Conservation (phyloP, 2,329 filamentous ascomycete species). For the Emergomyces orientalis region DNA sequence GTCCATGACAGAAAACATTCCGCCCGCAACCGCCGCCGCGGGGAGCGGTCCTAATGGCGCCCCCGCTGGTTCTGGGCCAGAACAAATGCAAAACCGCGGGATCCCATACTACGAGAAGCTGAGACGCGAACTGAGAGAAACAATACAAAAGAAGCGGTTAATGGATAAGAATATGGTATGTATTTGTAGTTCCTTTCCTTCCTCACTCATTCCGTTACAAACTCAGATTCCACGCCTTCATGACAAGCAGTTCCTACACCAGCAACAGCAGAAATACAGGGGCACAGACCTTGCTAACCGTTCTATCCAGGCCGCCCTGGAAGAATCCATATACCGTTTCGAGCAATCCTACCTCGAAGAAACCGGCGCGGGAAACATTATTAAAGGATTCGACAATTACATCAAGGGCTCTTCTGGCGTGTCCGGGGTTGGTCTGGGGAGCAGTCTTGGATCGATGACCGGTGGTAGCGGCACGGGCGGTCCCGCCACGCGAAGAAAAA, state of each 20-base stretch:
- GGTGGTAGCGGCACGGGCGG: constrained; percentile 24
- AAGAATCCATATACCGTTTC: constrained; percentile 74
- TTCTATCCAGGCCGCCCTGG: constrained; percentile 47
- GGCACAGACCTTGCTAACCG: neutral
- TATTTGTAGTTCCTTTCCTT: constrained; percentile 9
- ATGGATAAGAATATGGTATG: constrained; percentile 53
- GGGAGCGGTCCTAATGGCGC: constrained; percentile 16
- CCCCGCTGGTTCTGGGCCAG: constrained; percentile 8
- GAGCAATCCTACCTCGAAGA: constrained; percentile 87
- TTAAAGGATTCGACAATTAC: constrained; percentile 95
- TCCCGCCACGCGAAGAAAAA: constrained; percentile 34
- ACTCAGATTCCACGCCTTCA: neutral
- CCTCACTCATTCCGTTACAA: neutral
- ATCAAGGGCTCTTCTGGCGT: constrained; percentile 73
- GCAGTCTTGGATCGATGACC: constrained; percentile 16
- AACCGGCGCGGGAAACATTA: constrained; percentile 82
- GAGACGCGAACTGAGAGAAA: constrained; percentile 56
- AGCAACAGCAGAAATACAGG: neutral
- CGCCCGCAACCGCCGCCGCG: constrained; percentile 18
- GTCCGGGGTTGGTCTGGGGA: constrained; percentile 24
- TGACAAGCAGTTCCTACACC: too few species aligned
- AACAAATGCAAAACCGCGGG: constrained; percentile 32
- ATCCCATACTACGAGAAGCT: constrained; percentile 65
- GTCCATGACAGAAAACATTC: constrained; percentile 36
- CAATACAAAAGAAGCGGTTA: constrained; percentile 55